Evolutionary conservation across 495 filamentous ascomycete species (phyloP).

Genomic region (Aspergillus panamensis): DNA sequence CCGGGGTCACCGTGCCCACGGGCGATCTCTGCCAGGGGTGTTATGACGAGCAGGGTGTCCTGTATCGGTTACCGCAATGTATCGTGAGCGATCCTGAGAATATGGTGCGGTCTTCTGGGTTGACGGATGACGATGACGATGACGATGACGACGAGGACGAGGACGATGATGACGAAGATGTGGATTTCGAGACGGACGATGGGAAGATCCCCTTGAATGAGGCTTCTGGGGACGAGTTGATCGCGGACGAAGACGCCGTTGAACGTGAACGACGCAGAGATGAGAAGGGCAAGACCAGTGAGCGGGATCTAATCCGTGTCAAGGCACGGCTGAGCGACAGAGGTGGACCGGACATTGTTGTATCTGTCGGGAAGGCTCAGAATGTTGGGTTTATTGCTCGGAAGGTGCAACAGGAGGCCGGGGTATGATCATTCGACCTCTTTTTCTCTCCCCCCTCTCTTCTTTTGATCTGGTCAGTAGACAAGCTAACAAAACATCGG

Average conservation of each 20-base stretch:
- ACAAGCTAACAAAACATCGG: constrained; percentile 7
- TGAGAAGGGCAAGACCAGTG: constrained; percentile 58
- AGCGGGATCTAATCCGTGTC: constrained; percentile 55
- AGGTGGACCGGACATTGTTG: constrained; percentile 57
- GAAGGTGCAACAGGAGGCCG: constrained; percentile 60
- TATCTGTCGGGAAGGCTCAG: constrained; percentile 59
- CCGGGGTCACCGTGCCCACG: constrained; percentile 74
- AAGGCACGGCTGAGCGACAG: constrained; percentile 67
- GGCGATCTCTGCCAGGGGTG: constrained; percentile 67
- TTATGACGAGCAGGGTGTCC: constrained; percentile 73
- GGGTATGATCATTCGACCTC: constrained; percentile 48
- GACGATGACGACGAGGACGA: constrained; percentile 3
- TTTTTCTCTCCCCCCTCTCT: background rate
- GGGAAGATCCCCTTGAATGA: constrained; percentile 44
- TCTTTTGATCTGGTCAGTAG: background rate
- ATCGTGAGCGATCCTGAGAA: constrained; percentile 75
- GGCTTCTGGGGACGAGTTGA: constrained; percentile 45
- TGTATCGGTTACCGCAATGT: constrained; percentile 73
- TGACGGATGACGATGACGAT: constrained; percentile 5
- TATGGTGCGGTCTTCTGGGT: constrained; percentile 42
- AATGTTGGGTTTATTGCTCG: constrained; percentile 58
- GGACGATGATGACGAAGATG: constrained; percentile 15
- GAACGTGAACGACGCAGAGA: constrained; percentile 52
- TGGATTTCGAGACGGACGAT: constrained; percentile 45
- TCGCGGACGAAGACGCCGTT: constrained; percentile 47